Conservation (phyloP, 2,329 filamentous ascomycete species). For the Cryphonectria nitschkei region DNA sequence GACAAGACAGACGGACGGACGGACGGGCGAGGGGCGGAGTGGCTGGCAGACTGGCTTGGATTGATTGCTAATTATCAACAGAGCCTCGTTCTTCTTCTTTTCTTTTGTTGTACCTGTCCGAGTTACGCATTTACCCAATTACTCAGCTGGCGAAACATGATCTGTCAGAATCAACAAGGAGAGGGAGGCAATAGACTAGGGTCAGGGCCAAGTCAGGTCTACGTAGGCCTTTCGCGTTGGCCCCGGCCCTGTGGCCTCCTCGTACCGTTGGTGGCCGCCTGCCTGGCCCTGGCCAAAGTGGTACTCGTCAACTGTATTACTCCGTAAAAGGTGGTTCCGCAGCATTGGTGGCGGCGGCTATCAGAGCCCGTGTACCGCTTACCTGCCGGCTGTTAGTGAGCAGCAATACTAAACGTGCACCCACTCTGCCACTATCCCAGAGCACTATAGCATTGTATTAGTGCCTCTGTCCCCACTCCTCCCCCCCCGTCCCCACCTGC, state of each 20-base stretch:
- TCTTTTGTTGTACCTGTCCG: not conserved
- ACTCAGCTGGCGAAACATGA: not conserved
- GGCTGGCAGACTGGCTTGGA: not conserved
- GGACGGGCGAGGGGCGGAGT: too few species aligned
- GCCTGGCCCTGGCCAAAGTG: conserved; percentile 1
- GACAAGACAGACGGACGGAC: not conserved
- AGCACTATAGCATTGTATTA: conserved; percentile 7
- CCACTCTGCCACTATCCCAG: too few species aligned
- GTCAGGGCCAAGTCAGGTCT: not conserved
- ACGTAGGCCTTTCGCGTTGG: not conserved
- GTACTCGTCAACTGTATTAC: not conserved
- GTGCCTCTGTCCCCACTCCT: conserved; percentile 10
- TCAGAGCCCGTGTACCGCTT: not conserved
- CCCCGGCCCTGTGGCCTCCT: not conserved
- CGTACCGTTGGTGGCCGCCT: not conserved
- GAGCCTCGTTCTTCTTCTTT: not conserved
- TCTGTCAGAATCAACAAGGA: not conserved
- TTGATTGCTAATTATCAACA: not conserved
- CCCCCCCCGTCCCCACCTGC: too few species aligned
- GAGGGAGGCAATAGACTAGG: not conserved
- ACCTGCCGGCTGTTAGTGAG: conserved; percentile 9
- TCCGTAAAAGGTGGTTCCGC: not conserved
- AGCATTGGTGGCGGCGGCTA: not conserved
- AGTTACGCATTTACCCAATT: not conserved
- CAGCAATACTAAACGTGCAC: too few species aligned